Conservation (phyloP, 331 rosid species). For the Dryas integrifolia region DNA sequence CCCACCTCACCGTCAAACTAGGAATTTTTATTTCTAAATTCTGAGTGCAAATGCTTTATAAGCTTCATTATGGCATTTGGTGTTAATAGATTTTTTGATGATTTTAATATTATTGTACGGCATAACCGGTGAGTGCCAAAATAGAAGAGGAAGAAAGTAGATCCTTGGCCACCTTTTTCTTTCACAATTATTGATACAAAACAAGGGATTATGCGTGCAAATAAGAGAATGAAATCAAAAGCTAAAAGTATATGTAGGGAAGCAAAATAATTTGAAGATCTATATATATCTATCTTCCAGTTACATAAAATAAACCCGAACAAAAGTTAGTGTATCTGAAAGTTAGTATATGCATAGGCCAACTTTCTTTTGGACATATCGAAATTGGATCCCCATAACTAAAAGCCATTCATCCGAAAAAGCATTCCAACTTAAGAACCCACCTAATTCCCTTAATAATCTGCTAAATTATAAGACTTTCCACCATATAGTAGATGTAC, state of each 20-base stretch:
- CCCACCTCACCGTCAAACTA: neutral
- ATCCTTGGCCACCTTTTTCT: conserved; percentile 7
- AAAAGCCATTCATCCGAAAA: conserved; percentile 19
- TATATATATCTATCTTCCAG: neutral
- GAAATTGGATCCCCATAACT: conserved; percentile 19
- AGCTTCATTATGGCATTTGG: no score
- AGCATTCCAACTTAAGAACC: conserved; percentile 3
- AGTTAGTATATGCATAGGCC: neutral
- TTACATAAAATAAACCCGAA: conserved; percentile 17
- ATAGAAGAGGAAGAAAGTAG: neutral
- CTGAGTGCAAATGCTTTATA: no score
- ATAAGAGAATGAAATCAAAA: conserved; percentile 12
- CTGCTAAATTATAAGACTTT: neutral
- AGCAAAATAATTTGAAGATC: conserved; percentile 1
- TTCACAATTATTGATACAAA: neutral
- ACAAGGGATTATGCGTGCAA: neutral
- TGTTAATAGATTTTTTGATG: no score
- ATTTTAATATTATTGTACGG: no score
- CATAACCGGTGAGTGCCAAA: neutral
- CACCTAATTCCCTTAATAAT: neutral
- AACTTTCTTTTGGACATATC: conserved; percentile 25
- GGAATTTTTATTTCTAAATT: neutral
- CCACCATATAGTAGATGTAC: conserved; percentile 12
- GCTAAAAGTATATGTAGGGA: conserved; percentile 7
- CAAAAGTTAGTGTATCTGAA: conserved; percentile 10